Evolutionary conservation across 371 early-diverging fungal genomes (phyloP), one percentile per base, ranked within the genome.

Genomic region (Mortierella polycephala): DNA sequence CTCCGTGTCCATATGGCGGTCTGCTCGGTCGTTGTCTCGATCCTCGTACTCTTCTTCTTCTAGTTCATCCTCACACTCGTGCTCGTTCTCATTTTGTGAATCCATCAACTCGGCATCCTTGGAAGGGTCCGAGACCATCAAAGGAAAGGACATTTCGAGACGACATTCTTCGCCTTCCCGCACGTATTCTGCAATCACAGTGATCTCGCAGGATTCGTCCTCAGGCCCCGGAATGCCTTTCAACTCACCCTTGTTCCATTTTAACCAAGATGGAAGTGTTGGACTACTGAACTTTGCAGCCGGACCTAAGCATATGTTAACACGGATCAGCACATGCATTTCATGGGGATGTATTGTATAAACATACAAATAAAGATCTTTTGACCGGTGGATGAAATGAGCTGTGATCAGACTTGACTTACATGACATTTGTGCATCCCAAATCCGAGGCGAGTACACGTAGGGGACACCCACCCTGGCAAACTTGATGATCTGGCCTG

Each of bases 391-490:
- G 30, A 30, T 30, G 30, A 30, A 51, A 8, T 9, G 5, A 9
- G 18, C 51, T 51, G 51, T 18, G 51, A 18, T 51, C 7, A 51
- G 49, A 60, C 13, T 18, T 13, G 46, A 55, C 83, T 42, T 81
- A 84, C 84, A 71, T 57, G 83, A 83, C 68, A 89, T 81, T 68
- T 91, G 90, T 1, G 92, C 92, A 67, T 91, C 92, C 88, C 87
- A 90, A 37, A 91, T 83, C 9, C 81, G 76, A 37, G 92, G 92
- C 7, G 86, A 70, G 75, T 86, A 91, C 41, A 83, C 82, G 58
- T 85, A 91, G 16, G 81, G 79, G 12, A 83, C 66, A 9, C 91
- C 91, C 30, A 88, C 69, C 13, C 85, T 75, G 3, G 88, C 88
- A 74, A 83, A 81, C 60, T 85, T 82, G 79, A 90, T 88, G 23